Evolutionary conservation across 805 yeast species (phyloP).

Genomic region (Hanseniaspora singularis): DNA sequence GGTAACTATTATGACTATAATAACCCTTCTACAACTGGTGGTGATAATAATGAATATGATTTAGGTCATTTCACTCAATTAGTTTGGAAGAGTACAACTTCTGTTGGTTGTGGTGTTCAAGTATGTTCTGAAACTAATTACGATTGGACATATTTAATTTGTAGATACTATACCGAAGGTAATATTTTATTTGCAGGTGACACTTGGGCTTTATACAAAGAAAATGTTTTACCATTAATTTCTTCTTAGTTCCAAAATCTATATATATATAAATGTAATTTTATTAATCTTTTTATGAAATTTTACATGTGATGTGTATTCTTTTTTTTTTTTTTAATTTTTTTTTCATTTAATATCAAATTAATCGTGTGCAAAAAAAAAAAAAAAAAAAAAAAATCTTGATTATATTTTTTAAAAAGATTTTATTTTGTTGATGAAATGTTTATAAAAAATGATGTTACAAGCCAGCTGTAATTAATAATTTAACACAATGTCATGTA

Average conservation of each 20-base stretch:
- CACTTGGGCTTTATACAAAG: conserved; percentile 31
- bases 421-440: too few species aligned
- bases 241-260: background rate
- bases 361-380: too few species aligned
- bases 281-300: too few species aligned
- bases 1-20: conserved; percentile 42
- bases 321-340: too few species aligned
- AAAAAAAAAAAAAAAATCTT: too few species aligned
- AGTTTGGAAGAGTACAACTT: conserved; percentile 51
- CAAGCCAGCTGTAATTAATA: too few species aligned
- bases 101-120: conserved; percentile 51
- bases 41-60: conserved; percentile 32
- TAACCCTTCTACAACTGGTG: conserved; percentile 33
- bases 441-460: too few species aligned
- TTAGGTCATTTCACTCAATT: conserved; percentile 70
- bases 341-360: too few species aligned
- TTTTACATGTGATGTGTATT: too few species aligned
- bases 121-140: conserved; percentile 20
- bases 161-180: conserved; percentile 53
- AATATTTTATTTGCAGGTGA: conserved; percentile 27
- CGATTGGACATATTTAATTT: conserved; percentile 46
- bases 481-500: background rate
- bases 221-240: conserved; percentile 35
- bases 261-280: too few species aligned
- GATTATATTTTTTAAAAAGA: too few species aligned